Conservation (phyloP, 176 grass and related monocot species). For the Raddia guianensis region DNA sequence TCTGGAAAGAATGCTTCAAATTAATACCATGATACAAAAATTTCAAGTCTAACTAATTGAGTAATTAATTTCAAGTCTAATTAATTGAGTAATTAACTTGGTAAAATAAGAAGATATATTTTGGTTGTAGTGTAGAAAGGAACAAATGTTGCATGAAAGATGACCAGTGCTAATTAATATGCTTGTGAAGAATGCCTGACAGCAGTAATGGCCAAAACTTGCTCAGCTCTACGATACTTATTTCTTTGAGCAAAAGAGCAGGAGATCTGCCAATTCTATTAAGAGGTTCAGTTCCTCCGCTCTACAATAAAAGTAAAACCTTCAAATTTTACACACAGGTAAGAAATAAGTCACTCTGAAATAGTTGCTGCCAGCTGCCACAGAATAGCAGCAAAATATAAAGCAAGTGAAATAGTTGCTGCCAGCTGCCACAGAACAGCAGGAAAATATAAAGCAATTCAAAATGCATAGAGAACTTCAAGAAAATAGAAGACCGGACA, state of each 20-base stretch:
- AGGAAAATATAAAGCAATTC: background rate
- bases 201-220: background rate
- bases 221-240: background rate
- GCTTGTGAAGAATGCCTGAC: background rate
- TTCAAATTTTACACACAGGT: background rate
- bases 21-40: conserved; percentile 34
- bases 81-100: conserved; percentile 19
- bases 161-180: background rate
- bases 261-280: too few relatives aligned
- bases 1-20: conserved; percentile 47
- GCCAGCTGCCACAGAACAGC: background rate
- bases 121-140: background rate
- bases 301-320: too few relatives aligned
- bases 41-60: conserved; percentile 16
- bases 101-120: background rate
- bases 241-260: too few relatives aligned
- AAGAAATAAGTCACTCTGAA: background rate
- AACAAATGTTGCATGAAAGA: background rate
- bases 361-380: background rate
- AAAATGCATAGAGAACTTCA: background rate
- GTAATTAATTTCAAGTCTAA: conserved; percentile 16
- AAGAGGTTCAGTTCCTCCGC: too few relatives aligned
- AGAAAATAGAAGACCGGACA: conserved; percentile 11
- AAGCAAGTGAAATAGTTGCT: too few relatives aligned
- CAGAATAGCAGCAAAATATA: too few relatives aligned